phyloP scores from a whole-genome alignment of 2,329 filamentous ascomycete species.

The Fusarium siculi region DNA sequence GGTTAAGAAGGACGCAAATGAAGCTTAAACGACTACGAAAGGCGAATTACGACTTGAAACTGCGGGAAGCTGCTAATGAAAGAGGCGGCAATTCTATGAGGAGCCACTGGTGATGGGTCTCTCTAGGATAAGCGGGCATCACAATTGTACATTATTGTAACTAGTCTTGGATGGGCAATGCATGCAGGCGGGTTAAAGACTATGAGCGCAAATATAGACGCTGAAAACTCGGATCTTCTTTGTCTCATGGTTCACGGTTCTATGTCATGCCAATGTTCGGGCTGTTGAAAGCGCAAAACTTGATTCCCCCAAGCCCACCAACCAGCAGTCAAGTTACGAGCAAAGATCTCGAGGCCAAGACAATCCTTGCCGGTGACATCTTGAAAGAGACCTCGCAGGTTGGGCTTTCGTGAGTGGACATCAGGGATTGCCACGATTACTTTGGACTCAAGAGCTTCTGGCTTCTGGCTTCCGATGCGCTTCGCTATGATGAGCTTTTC shows the following conservation, averaged over 20 bases:
- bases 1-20: slow-evolving; percentile 38
- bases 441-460: slow-evolving; percentile 51
- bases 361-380: slow-evolving; percentile 63
- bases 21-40: slow-evolving; percentile 32
- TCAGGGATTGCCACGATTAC: slow-evolving; percentile 78
- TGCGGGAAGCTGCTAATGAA: slow-evolving; percentile 38
- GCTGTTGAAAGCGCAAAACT: slow-evolving; percentile 74
- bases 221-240: slow-evolving; percentile 27
- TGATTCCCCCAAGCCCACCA: slow-evolving; percentile 87
- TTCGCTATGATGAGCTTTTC: slow-evolving; percentile 75
- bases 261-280: slow-evolving; percentile 58
- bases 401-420: slow-evolving; percentile 82
- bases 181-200: slow-evolving; percentile 36
- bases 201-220: slow-evolving; percentile 40
- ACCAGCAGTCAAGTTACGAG: slow-evolving; percentile 75
- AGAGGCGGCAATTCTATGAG: slow-evolving; percentile 28
- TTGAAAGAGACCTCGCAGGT: slow-evolving; percentile 69
- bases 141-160: slow-evolving; percentile 50
- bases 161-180: slow-evolving; percentile 38
- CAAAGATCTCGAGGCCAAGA: slow-evolving; percentile 78
- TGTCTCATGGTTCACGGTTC: slow-evolving; percentile 20
- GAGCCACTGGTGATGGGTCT: slow-evolving; percentile 19
- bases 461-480: slow-evolving; percentile 47
- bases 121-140: slow-evolving; percentile 45
- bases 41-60: slow-evolving; percentile 12